A percentile compares a stretch with the other conserved stretches of the same genome.
phyloP scores from a whole-genome alignment of 1,139 yeast species.

The Saccharomyces pastorianus region DNA sequence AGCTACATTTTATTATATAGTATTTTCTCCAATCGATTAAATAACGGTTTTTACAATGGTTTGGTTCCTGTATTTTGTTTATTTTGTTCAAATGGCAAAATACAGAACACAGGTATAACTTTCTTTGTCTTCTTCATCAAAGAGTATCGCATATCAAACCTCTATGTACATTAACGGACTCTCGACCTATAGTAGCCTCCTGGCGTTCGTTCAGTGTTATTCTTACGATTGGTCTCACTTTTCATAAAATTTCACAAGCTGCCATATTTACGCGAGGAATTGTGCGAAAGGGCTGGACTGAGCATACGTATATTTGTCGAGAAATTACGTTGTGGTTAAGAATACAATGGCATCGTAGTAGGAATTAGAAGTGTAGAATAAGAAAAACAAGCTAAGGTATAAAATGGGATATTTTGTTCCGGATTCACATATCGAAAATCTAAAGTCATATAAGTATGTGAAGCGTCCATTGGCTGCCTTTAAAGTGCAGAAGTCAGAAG shows the following conservation, averaged over 20 bases:
- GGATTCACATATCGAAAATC: constrained; percentile 48
- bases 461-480: not conserved
- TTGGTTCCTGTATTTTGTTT: not conserved
- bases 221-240: not conserved
- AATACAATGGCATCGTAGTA: not conserved
- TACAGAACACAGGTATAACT: not conserved
- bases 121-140: not conserved
- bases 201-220: not conserved
- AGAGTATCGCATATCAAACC: not conserved
- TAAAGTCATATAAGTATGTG: constrained; percentile 59
- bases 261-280: not conserved
- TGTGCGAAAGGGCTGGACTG: not conserved
- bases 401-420: constrained; percentile 70
- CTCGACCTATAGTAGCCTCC: not conserved
- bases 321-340: not conserved
- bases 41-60: not conserved
- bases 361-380: not conserved
- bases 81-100: not conserved
- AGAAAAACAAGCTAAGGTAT: not conserved
- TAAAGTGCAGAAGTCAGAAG: not conserved
- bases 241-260: not conserved
- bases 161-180: not conserved
- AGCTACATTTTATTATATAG: not conserved
- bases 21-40: not conserved
- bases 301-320: not conserved